These are phyloP conservation scores for Phallus indusiatus DNA, from an alignment of 768 basidiomycete genomes.

Conservation along the genomic window DNA sequence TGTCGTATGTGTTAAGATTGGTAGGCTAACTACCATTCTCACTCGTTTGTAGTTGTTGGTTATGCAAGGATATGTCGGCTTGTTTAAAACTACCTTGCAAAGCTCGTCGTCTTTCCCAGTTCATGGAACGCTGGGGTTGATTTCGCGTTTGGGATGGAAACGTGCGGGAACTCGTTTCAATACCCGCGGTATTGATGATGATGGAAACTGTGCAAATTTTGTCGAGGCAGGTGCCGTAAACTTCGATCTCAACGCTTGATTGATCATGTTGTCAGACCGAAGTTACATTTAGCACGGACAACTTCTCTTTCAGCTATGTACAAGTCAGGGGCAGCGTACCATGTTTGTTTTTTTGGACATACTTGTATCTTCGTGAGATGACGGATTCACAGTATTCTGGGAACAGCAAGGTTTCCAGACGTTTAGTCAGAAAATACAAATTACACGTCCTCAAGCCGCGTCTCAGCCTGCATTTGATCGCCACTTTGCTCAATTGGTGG, in stretches of 20 bases:
- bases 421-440: slow-evolving; percentile 89
- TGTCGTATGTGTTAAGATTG: slow-evolving; percentile 44
- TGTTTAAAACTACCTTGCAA: slow-evolving; percentile 70
- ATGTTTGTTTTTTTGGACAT: slow-evolving; percentile 42
- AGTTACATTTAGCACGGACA: slow-evolving; percentile 77
- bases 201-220: slow-evolving; percentile 91
- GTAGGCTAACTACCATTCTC: neutral
- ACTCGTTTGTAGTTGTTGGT: slow-evolving; percentile 56
- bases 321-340: slow-evolving; percentile 96
- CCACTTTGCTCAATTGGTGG: slow-evolving; percentile 79
- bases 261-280: slow-evolving; percentile 57
- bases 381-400: slow-evolving; percentile 79
- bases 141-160: slow-evolving; percentile 88
- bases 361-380: slow-evolving; percentile 1
- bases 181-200: slow-evolving; percentile 91
- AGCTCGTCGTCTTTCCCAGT: slow-evolving; percentile 62
- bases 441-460: slow-evolving; percentile 81
- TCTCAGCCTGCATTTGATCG: slow-evolving; percentile 96
- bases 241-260: neutral
- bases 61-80: slow-evolving; percentile 89
- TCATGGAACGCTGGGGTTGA: slow-evolving; percentile 60
- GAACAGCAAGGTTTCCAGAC: slow-evolving; percentile 95
- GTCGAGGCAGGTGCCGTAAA: slow-evolving; percentile 69
- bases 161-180: slow-evolving; percentile 97
- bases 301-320: slow-evolving; percentile 83